Conservation (phyloP, 1,284 basidiomycete genomes). For the Leccinum solheimii region DNA sequence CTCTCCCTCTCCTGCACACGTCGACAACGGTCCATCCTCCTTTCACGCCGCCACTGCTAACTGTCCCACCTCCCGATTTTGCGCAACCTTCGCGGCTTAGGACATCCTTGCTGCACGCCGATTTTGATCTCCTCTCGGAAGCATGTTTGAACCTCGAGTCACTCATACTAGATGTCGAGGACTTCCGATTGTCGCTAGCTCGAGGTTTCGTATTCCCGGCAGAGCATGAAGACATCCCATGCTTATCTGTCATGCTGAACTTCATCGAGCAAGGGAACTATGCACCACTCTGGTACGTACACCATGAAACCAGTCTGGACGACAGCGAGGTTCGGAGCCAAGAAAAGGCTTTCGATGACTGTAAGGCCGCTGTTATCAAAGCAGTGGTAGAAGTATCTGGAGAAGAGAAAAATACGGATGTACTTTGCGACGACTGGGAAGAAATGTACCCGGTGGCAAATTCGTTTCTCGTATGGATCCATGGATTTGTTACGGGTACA, state of each 20-base stretch:
- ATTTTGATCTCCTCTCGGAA: conserved; percentile 73
- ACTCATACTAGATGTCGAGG: conserved; percentile 71
- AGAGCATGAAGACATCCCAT: conserved; percentile 57
- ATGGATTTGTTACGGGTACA: conserved; percentile 27
- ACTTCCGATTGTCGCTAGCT: conserved; percentile 68
- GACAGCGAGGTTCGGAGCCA: conserved; percentile 51
- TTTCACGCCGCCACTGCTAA: conserved; percentile 54
- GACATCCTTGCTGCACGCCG: conserved; percentile 57
- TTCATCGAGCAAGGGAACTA: conserved; percentile 73
- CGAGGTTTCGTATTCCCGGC: conserved; percentile 61
- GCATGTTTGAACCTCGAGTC: conserved; percentile 74
- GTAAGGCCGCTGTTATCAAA: conserved; percentile 84
- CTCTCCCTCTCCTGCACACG: no score
- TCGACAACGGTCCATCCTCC: no score
- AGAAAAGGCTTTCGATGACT: conserved; percentile 73
- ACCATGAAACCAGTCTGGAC: conserved; percentile 37
- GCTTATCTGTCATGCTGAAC: conserved; percentile 61
- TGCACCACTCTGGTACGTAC: conserved; percentile 59
- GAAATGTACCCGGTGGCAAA: conserved; percentile 56
- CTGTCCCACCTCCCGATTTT: conserved; percentile 41
- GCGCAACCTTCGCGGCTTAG: conserved; percentile 46
- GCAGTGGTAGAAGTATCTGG: conserved; percentile 83
- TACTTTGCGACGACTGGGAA: conserved; percentile 69
- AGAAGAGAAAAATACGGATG: conserved; percentile 76
- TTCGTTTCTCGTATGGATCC: conserved; percentile 66